These are phyloP conservation scores for Plasmodium relictum DNA, from an alignment of 169 alveolate species.

Conservation along the genomic window DNA sequence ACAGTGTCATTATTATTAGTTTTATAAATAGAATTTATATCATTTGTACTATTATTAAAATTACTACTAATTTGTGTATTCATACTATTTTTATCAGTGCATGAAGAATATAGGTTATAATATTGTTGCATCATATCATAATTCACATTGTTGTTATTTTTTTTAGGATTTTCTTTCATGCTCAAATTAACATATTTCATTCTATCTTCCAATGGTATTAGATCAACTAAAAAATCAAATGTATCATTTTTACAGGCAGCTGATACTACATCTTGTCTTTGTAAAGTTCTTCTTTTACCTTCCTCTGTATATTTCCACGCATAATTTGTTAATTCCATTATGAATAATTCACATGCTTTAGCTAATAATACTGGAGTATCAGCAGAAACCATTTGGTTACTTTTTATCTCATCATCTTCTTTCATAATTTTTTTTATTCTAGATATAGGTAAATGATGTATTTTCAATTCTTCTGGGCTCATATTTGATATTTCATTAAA, in stretches of 20 bases:
- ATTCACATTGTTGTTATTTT: slow-evolving; percentile 14
- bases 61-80: not conserved
- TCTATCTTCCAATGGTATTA: slow-evolving; percentile 60
- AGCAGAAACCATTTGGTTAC: slow-evolving; percentile 93
- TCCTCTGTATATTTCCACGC: slow-evolving; percentile 95
- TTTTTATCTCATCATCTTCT: slow-evolving; percentile 95
- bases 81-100: not conserved
- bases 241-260: slow-evolving; percentile 92
- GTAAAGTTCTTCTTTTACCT: slow-evolving; percentile 93
- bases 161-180: slow-evolving; percentile 16
- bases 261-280: slow-evolving; percentile 86
- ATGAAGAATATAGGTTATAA: slow-evolving; percentile 27
- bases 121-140: slow-evolving; percentile 59
- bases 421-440: slow-evolving; percentile 97
- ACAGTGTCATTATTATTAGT: slow-evolving; percentile 4
- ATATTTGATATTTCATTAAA: slow-evolving; percentile 35
- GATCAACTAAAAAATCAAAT: slow-evolving; percentile 93
- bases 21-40: slow-evolving; percentile 6
- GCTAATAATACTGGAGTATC: slow-evolving; percentile 97
- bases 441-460: slow-evolving; percentile 93
- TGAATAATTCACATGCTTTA: slow-evolving; percentile 97
- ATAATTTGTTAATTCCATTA: slow-evolving; percentile 94
- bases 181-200: slow-evolving; percentile 39
- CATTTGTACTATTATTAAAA: not conserved
- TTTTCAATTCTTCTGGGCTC: slow-evolving; percentile 67